Evolutionary conservation across 148 eudicot species (phyloP).

Genomic region (Chenopodium berlandieri): DNA sequence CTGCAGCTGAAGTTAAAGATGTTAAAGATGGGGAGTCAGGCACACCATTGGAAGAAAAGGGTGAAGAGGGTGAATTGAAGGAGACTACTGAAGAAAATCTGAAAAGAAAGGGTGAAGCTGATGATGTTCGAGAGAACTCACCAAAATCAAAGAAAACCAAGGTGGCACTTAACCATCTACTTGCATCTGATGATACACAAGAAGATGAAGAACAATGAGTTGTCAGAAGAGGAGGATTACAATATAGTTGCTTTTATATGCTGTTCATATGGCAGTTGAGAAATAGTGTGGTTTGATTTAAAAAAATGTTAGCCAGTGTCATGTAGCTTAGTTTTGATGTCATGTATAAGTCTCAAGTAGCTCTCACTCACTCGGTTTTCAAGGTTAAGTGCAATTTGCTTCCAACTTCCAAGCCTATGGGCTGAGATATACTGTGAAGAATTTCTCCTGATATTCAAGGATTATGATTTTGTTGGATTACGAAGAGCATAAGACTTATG

Average conservation of each 20-base stretch:
- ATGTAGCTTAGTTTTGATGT: conserved; percentile 9
- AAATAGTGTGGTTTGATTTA: background rate
- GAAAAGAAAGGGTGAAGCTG: conserved; percentile 57
- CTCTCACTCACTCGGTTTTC: background rate
- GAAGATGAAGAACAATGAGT: conserved; percentile 50
- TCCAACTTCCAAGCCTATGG: background rate
- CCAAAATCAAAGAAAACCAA: conserved; percentile 60
- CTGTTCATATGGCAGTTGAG: background rate
- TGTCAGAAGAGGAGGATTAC: background rate
- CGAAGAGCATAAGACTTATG: too few relatives aligned
- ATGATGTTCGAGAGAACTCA: conserved; percentile 26
- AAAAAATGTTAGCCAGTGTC: background rate
- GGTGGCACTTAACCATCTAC: conserved; percentile 66
- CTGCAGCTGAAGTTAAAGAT: conserved; percentile 33
- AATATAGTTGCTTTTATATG: background rate
- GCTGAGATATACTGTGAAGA: background rate
- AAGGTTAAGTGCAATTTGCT: background rate
- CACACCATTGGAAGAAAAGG: conserved; percentile 23
- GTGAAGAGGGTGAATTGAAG: conserved; percentile 23
- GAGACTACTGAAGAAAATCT: conserved; percentile 36
- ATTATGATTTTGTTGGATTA: too few relatives aligned
- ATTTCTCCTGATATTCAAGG: background rate
- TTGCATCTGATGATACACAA: conserved; percentile 72
- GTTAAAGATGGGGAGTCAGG: conserved; percentile 28
- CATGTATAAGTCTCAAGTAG: background rate